phyloP scores from a whole-genome alignment of 768 basidiomycete genomes.

The Asterophora lycoperdoides region DNA sequence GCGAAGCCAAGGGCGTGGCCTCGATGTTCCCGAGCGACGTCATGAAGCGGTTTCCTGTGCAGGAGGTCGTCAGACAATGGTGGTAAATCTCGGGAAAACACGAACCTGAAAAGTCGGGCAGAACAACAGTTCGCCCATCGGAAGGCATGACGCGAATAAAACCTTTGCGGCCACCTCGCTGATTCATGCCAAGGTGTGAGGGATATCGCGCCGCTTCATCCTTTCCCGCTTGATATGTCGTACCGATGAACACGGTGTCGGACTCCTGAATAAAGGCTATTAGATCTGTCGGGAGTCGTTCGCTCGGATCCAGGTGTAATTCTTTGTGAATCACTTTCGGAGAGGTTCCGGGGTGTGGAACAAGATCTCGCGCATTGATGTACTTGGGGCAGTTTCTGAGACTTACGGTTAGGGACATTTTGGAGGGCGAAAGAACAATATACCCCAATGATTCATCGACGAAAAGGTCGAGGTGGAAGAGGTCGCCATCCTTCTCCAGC shows the following conservation, averaged over 20 bases:
- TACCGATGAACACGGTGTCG: constrained; percentile 55
- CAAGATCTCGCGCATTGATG: constrained; percentile 52
- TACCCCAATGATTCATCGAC: constrained; percentile 61
- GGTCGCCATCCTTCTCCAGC: constrained; percentile 23
- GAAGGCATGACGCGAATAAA: constrained; percentile 56
- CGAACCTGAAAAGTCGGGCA: constrained; percentile 60
- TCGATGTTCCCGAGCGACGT: constrained; percentile 62
- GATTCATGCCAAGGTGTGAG: constrained; percentile 60
- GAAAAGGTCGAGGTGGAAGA: constrained; percentile 34
- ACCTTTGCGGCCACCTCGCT: constrained; percentile 59
- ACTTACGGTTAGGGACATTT: background rate
- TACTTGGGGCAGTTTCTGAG: constrained; percentile 68
- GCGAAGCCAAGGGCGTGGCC: constrained; percentile 49
- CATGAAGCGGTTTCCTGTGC: constrained; percentile 55
- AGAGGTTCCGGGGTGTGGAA: constrained; percentile 35
- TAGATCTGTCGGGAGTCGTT: constrained; percentile 46
- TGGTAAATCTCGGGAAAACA: background rate
- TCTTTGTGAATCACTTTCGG: constrained; percentile 35
- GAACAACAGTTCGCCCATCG: constrained; percentile 49
- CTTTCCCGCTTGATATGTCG: constrained; percentile 39
- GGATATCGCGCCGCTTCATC: constrained; percentile 40
- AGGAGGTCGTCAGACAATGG: background rate
- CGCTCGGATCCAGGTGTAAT: constrained; percentile 27
- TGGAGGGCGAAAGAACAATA: constrained; percentile 14
- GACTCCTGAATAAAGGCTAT: constrained; percentile 43